Evolutionary conservation across 2,329 filamentous ascomycete species (phyloP).

Genomic region (Alternaria ethzedia): DNA sequence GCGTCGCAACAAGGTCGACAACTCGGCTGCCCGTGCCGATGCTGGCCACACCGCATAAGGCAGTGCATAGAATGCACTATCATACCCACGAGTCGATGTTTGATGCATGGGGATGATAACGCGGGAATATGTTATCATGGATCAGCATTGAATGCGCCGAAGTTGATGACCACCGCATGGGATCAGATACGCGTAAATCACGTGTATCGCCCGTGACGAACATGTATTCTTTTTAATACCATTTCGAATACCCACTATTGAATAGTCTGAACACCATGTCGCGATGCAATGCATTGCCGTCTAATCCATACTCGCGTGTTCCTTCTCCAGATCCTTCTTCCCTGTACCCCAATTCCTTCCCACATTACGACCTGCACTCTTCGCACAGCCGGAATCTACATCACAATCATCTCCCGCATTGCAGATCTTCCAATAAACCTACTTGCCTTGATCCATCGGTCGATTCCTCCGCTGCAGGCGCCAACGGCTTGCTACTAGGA

Average conservation of each 20-base stretch:
- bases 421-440: background rate
- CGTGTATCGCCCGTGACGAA: background rate
- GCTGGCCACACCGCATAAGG: constrained; percentile 8
- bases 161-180: background rate
- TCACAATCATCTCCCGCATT: background rate
- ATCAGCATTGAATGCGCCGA: background rate
- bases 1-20: constrained; percentile 49
- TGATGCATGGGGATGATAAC: background rate
- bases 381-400: background rate
- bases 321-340: background rate
- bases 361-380: background rate
- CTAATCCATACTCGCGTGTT: background rate
- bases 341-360: background rate
- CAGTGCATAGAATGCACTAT: background rate
- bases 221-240: constrained; percentile 9
- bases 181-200: background rate
- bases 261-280: background rate
- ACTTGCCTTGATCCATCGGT: background rate
- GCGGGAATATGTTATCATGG: background rate
- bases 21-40: constrained; percentile 37
- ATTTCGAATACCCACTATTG: constrained; percentile 9
- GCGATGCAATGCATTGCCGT: background rate
- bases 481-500: background rate
- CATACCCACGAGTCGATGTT: background rate
- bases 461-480: background rate